Evolutionary conservation across 1,284 basidiomycete species (phyloP), one percentile per base, ranked within the genome.

Genomic region (Ustilago lituana): DNA sequence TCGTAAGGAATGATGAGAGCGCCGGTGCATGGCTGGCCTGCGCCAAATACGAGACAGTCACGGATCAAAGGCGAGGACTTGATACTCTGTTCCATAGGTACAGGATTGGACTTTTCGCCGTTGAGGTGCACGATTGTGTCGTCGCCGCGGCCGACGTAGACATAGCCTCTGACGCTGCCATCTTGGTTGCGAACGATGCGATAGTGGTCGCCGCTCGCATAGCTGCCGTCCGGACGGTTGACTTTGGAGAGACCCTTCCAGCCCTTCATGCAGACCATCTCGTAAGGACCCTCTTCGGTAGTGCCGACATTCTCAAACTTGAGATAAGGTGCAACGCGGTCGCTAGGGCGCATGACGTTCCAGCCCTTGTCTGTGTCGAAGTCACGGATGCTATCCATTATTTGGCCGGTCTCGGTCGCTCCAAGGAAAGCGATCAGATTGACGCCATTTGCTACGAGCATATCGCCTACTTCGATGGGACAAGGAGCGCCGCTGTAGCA

Each of bases 161-260:
- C 86, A 81, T 85, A 87, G 29, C 83, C 82, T 40, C 85, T 79
- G 0, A 84, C 79, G 27, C 82, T 80, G 8, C 79, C 75, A 4
- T 84, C 81, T 49, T 88, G 86, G 46, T 84, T 84, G 12, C 56
- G 48, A 33, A 61, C 43, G 23, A 45, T 51, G 15, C 85, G 68
- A 59, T 88, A 87, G 12, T 88, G 82, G 66, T 89, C 88, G 53
- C 86, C 87, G 9, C 87, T 88, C 2, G 86, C 86, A 69, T 87
- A 89, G 7, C 86, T 86, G 0, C 86, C 86, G 59, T 89, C 87
- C 0, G 85, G 84, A 29, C 86, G 83, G 76, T 89, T 89, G 27
- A 84, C 84, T 78, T 74, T 70, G 24, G 51, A 48, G 78, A 87
- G 87, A 1, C 85, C 84, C 8, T 85, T 86, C 85, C 87, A 89